Conservation (phyloP, 768 basidiomycete species). For the Steccherinum ochraceum region DNA sequence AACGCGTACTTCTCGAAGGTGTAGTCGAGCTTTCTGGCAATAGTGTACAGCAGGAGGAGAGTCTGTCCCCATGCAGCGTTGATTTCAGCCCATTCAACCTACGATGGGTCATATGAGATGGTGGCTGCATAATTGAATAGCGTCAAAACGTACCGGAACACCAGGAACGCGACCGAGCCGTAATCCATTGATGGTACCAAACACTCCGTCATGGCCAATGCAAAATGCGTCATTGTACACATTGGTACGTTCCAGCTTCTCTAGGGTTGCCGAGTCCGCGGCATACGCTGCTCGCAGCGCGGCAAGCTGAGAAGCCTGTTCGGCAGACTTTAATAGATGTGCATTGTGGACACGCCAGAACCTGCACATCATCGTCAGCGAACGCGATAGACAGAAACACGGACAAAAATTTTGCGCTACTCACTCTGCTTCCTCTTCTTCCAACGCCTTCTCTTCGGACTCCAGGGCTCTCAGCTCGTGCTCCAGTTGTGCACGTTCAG, state of each 20-base stretch:
- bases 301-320: constrained; percentile 63
- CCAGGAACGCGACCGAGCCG: constrained; percentile 83
- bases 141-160: constrained; percentile 52
- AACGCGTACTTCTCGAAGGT: constrained; percentile 71
- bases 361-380: constrained; percentile 30
- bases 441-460: constrained; percentile 70
- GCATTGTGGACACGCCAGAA: constrained; percentile 82
- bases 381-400: background rate
- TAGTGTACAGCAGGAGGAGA: constrained; percentile 82
- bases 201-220: constrained; percentile 89
- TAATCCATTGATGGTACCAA: constrained; percentile 97
- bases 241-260: constrained; percentile 85
- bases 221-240: constrained; percentile 96
- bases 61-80: constrained; percentile 99
- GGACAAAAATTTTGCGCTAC: constrained; percentile 22
- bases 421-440: constrained; percentile 78
- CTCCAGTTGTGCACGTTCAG: constrained; percentile 70
- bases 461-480: constrained; percentile 67
- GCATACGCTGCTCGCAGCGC: constrained; percentile 74
- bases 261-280: constrained; percentile 67
- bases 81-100: constrained; percentile 98
- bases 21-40: constrained; percentile 88
- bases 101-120: constrained; percentile 8
- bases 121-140: background rate
- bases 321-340: constrained; percentile 56